A percentile compares a stretch with the other conserved stretches of the same genome.
Evolutionary conservation across 2,329 filamentous ascomycete genomes (phyloP).

Genomic region (Aspergillus neoniger): DNA sequence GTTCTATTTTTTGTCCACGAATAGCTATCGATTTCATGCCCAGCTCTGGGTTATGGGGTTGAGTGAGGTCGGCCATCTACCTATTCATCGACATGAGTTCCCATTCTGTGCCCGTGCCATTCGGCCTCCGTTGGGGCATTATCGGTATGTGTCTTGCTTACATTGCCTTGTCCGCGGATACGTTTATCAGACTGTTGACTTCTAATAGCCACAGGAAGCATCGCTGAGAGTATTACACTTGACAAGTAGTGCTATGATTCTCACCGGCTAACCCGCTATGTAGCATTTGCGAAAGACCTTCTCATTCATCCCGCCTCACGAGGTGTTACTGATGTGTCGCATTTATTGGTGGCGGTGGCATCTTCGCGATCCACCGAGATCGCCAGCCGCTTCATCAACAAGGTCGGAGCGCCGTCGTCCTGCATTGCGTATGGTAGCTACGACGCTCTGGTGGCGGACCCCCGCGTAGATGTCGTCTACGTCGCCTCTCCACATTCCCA

Average conservation of each 20-base stretch:
- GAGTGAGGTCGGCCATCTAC: neutral
- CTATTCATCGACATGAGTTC: neutral
- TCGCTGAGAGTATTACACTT: neutral
- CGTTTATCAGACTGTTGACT: neutral
- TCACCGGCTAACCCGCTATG: neutral
- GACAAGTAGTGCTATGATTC: too few species aligned
- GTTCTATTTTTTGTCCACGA: too few species aligned
- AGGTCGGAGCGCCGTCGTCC: neutral
- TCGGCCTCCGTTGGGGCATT: neutral
- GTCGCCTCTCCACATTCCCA: slow-evolving; percentile 31
- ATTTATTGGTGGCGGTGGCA: neutral
- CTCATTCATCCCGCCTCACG: neutral
- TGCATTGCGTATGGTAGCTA: slow-evolving; percentile 13
- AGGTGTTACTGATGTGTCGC: neutral
- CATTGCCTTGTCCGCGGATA: too few species aligned
- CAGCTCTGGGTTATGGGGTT: accelerated
- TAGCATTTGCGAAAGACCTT: neutral
- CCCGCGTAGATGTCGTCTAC: slow-evolving; percentile 32
- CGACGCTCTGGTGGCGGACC: slow-evolving; percentile 21
- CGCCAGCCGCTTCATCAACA: slow-evolving; percentile 47
- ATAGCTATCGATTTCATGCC: too few species aligned
- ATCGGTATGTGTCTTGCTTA: neutral
- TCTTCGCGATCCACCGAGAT: slow-evolving; percentile 40
- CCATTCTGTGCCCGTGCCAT: neutral
- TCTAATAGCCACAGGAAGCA: neutral